Percentiles rank a stretch among this genome's conserved stretches.
Evolutionary conservation across 352 stramenopile genomes (phyloP).

Genomic region (Globisporangium mamillatum): DNA sequence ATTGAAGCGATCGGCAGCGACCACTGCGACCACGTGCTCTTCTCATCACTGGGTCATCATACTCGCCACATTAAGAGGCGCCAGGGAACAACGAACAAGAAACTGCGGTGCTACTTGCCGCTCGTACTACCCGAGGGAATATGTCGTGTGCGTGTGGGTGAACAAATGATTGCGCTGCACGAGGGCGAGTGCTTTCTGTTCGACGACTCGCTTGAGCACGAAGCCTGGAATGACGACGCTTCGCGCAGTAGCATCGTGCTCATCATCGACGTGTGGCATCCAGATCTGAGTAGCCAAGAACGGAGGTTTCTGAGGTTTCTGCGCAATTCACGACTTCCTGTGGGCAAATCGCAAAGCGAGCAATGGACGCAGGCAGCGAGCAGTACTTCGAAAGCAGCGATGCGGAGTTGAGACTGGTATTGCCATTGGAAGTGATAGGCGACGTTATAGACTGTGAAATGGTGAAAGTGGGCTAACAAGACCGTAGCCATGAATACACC

Average conservation of each 20-base stretch:
- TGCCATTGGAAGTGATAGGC: neutral
- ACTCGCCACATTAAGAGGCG: neutral
- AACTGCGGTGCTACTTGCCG: neutral
- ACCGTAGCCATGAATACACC: neutral
- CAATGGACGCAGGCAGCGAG: neutral
- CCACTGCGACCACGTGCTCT: neutral
- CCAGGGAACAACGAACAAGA: neutral
- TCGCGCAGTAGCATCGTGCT: neutral
- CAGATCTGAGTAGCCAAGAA: neutral
- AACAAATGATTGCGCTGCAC: neutral
- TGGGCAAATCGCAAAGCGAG: neutral
- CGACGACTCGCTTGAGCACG: neutral
- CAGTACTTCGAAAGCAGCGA: neutral
- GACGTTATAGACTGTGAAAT: neutral
- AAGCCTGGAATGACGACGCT: neutral
- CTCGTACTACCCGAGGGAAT: neutral
- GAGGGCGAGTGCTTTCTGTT: neutral
- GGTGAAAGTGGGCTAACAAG: neutral
- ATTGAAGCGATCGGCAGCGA: neutral
- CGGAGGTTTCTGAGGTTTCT: neutral
- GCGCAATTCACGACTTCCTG: neutral
- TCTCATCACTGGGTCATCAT: neutral
- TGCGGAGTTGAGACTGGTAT: neutral
- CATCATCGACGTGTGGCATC: neutral
- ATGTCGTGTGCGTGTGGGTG: neutral